Evolutionary conservation across 1,284 basidiomycete species (phyloP).

Genomic region (Fomitiporia mediterranea): DNA sequence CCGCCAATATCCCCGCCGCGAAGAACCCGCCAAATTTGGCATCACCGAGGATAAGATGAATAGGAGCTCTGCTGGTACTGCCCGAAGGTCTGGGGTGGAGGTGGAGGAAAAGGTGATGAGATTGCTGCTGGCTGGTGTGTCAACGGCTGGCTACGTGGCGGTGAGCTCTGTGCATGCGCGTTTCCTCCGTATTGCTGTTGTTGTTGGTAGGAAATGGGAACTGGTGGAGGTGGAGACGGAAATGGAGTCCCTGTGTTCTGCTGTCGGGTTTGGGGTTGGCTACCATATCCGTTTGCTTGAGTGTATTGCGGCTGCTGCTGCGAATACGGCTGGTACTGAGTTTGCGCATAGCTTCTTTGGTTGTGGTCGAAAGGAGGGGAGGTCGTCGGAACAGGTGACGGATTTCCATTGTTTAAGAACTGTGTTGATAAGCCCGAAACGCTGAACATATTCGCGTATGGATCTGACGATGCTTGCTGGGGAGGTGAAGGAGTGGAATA

Average conservation of each 20-base stretch:
- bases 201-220: slow-evolving; percentile 22
- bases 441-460: slow-evolving; percentile 23
- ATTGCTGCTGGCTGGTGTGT: neutral
- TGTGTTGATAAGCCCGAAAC: slow-evolving; percentile 3
- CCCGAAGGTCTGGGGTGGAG: slow-evolving; percentile 7
- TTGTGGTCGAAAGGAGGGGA: slow-evolving; percentile 12
- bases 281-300: slow-evolving; percentile 24
- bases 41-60: slow-evolving; percentile 7
- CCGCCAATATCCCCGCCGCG: neutral
- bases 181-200: slow-evolving; percentile 22
- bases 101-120: slow-evolving; percentile 4
- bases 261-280: neutral
- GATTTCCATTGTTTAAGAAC: slow-evolving; percentile 5
- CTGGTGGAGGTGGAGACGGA: slow-evolving; percentile 27
- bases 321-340: slow-evolving; percentile 16
- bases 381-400: slow-evolving; percentile 1
- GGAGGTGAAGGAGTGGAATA: slow-evolving; percentile 32
- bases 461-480: slow-evolving; percentile 22
- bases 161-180: slow-evolving; percentile 3
- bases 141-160: too few species aligned
- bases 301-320: slow-evolving; percentile 29
- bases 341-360: too few species aligned
- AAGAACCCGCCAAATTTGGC: neutral
- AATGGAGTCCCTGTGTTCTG: slow-evolving; percentile 13
- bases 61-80: slow-evolving; percentile 15